These are phyloP conservation scores for Castanopsis chinensis DNA, from an alignment of 306 rosid genomes.

Conservation along the genomic window DNA sequence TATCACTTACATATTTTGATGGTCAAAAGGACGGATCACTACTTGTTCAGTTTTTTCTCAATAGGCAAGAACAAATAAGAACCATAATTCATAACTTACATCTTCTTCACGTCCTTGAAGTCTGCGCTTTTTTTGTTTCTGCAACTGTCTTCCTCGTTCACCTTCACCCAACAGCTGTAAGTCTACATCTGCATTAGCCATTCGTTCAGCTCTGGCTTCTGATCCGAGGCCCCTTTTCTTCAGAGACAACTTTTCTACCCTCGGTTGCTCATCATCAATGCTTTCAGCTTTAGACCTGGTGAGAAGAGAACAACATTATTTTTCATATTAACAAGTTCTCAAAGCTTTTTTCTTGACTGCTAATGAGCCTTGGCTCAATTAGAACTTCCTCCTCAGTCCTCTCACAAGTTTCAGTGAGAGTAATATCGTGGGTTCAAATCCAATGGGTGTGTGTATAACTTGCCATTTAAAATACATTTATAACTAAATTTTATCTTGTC, in stretches of 20 bases:
- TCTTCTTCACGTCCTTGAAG: constrained; percentile 90
- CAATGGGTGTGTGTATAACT: no score
- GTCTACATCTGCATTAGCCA: constrained; percentile 78
- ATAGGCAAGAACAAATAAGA: not conserved
- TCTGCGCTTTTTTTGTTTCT: constrained; percentile 83
- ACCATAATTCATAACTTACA: constrained; percentile 42
- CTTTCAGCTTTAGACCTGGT: constrained; percentile 34
- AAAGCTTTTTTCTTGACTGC: not conserved
- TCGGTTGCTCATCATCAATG: constrained; percentile 37
- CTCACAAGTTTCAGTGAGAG: no score
- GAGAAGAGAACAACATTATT: constrained; percentile 10
- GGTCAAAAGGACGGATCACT: not conserved
- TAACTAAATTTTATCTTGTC: no score
- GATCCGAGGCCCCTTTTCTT: constrained; percentile 59
- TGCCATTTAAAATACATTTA: no score
- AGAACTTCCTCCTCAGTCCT: no score
- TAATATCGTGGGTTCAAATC: no score
- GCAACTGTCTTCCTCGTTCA: constrained; percentile 85
- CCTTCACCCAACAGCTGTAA: constrained; percentile 67
- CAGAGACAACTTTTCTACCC: constrained; percentile 46
- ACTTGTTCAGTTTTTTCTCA: not conserved
- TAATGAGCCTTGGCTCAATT: no score
- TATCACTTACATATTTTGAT: not conserved
- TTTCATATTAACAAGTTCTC: not conserved
- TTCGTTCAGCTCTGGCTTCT: constrained; percentile 66